These are phyloP conservation scores for Trichosporon faecale DNA, from an alignment of 1,284 basidiomycete genomes.

Conservation along the genomic window DNA sequence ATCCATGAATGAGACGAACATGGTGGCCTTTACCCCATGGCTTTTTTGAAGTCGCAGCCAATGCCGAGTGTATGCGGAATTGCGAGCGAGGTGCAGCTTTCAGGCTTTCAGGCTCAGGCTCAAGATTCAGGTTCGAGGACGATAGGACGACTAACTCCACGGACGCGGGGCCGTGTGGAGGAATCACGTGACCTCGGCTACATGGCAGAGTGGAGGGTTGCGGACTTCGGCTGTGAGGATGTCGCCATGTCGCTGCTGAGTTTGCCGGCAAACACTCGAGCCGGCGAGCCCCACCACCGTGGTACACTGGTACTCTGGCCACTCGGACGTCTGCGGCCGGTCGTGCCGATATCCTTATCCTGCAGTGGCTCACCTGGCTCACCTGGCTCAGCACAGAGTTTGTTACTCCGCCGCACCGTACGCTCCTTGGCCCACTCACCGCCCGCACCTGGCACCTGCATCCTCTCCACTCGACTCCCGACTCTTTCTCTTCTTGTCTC, in stretches of 20 bases:
- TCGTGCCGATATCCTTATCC: slow-evolving; percentile 7
- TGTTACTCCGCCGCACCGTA: neutral
- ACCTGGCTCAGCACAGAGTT: neutral
- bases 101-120: neutral
- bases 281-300: neutral
- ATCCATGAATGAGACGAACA: neutral
- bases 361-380: neutral
- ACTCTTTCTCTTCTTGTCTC: no score
- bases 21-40: neutral
- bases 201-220: neutral
- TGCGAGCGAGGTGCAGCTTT: neutral
- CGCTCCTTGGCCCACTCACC: neutral
- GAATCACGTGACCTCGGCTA: slow-evolving; percentile 9
- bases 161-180: neutral
- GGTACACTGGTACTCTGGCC: neutral
- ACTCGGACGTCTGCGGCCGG: slow-evolving; percentile 7
- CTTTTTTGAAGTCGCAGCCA: neutral
- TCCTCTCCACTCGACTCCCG: neutral
- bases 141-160: slow-evolving; percentile 7
- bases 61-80: neutral
- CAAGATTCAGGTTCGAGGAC: neutral
- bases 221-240: neutral
- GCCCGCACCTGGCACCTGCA: neutral
- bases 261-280: slow-evolving; percentile 7
- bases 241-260: neutral